Evolutionary conservation across 768 basidiomycete genomes (phyloP), one percentile per base, ranked within the genome.

Genomic region (Xanthoconium purpureum): DNA sequence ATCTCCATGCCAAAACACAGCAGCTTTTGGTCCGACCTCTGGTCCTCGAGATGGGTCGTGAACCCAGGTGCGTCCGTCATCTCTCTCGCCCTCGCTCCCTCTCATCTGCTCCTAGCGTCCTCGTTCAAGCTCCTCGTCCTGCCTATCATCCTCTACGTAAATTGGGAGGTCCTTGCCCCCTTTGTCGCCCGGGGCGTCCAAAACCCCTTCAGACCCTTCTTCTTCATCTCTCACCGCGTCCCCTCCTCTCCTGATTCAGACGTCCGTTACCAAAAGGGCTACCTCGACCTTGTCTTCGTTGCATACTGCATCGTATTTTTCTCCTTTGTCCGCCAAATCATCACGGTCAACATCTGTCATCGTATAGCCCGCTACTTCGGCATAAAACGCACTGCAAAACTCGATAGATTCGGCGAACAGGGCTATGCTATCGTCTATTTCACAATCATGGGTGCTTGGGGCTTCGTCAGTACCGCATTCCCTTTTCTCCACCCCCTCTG

Each of bases 351-450:
- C 53, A 36, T 92, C 12, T 83, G 85, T 43, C 75, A 76, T 24
- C 90, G 89, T 2, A 60, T 94, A 37, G 94, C 88, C 0, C 79
- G 76, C 35, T 77, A 79, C 56, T 84, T 88, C 53, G 89, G 94
- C 3, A 80, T 99, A 47, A 81, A 75, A 65, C 84, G 78, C 58
- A 71, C 74, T 55, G 67, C 68, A 24, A 97, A 95, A 71, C 70
- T 94, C 14, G 83, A 86, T 52, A 78, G 96, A 36, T 98, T 98
- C 65, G 90, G 85, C 18, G 96, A 99, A 74, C 96, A 96, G 67
- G 85, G 83, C 0, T 97, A 99, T 70, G 91, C 94, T 0, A 49
- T 91, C 44, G 60, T 91, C 14, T 99, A 98, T 71, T 95, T 92
- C 63, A 62, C 75, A 2, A 53, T 84, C 58, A 86, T 85, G 59